Evolutionary conservation across 805 yeast species (phyloP), one percentile per base, ranked within the genome.

Genomic region (Priceomyces fermenticarens): DNA sequence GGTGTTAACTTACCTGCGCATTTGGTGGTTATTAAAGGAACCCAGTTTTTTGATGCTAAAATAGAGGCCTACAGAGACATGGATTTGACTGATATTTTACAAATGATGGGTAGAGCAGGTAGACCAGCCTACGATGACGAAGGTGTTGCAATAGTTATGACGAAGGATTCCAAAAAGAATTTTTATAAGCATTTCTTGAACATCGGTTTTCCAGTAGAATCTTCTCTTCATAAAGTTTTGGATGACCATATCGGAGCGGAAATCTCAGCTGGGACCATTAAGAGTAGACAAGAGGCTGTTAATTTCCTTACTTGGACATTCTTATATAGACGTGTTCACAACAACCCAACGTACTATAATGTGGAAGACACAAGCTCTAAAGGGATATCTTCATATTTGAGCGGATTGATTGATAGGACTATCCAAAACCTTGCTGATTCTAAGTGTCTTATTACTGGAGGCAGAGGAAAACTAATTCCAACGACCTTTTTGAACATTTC

Each of bases 41-140:
- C 93, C 0, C 83, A 78, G 52, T 78, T 76, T 49, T 78, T 77
- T 52, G 83, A 78, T 57, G 68, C 81, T 29, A 69, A 79, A 57
- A 78, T 78, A 35, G 87, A 83, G 55, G 86, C 75, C 1, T 85
- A 85, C 57, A 72, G 78, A 49, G 91, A 85, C 53, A 85, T 85
- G 91, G 91, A 85, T 54, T 70, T 85, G 52, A 85, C 91, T 0
- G 93, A 85, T 61, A 84, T 85, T 38, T 61, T 85, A 42, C 93
- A 83, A 58, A 84, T 83, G 89, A 83, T 83, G 88, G 91, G 91
- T 30, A 68, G 91, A 57, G 91, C 91, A 0, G 91, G 91, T 35
- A 76, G 91, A 46, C 91, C 91, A 1, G 87, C 88, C 1, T 85
- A 70, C 54, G 91, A 85, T 63, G 82, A 86, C 9, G 78, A 82